Base-by-base conservation (phyloP, 2,329 filamentous ascomycete species). In the Nothophoma quercina region DNA sequence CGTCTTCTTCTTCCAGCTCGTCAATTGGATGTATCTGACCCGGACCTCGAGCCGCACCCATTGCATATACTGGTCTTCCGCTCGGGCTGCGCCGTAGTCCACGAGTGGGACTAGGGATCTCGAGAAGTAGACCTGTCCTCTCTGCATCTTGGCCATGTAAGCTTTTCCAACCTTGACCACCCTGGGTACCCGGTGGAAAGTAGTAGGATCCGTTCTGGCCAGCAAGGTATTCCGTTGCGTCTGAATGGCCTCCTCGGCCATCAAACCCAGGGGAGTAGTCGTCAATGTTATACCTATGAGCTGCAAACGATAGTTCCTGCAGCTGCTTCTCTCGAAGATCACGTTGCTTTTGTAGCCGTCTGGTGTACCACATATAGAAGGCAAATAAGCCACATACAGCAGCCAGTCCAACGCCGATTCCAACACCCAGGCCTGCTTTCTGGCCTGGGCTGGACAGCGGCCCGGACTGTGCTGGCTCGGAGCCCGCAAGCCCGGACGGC, bases 21-120 rank as follows among this genome's bases (percentile, higher is more conserved):
- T 86, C 84, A 36, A 88, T 88, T 0, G 84, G 83, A 64, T 86
- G 85, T 21, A 88, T 88, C 19, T 78, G 75, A 3, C 81, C 80
- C 25, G 81, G 79, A 7, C 78, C 78, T 15, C 80, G 77, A 25
- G 78, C 71, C 42, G 81, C 76, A 34, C 72, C 75, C 42, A 83
- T 80, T 25, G 82, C 79, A 59, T 80, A 82, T 13, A 68, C 62
- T 36, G 75, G 75, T 33, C 69, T 70, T 9, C 68, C 64, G 23
- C 65, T 53, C 6, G 77, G 51, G 45, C 71, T 75, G 40, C 77
- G 76, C 34, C 79, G 69, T 16, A 81, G 59, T 1, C 79, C 79
- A 41, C 78, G 67, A 7, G 78, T 81, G 1, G 79, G 79, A 55
- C 78, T 81, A 1, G 78, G 78, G 13, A 79, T 73, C 43, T 80